A percentile compares a stretch with the other conserved stretches of the same genome.
Conservation (phyloP, 495 filamentous ascomycete genomes). For the Penicillium bialowiezense region DNA sequence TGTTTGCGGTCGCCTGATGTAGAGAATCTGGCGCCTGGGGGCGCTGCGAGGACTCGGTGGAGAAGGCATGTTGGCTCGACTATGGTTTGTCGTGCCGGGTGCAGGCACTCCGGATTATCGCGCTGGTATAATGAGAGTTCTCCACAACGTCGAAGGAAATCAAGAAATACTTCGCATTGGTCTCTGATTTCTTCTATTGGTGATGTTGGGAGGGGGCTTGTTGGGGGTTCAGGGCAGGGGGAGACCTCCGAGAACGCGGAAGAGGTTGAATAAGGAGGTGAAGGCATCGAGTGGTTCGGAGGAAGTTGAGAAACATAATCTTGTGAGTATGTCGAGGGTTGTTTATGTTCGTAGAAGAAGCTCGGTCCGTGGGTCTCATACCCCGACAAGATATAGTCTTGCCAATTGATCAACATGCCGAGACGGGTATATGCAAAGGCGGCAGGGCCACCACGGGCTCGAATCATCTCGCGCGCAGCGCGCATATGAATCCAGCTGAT, state of each 20-base stretch:
- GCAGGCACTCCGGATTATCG: constrained; percentile 13
- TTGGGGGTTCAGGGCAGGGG: constrained; percentile 1
- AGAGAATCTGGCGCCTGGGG: constrained; percentile 28
- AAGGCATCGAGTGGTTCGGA: constrained; percentile 16
- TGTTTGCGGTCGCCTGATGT: constrained; percentile 35
- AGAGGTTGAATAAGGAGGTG: constrained; percentile 23
- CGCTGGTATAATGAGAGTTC: constrained; percentile 30
- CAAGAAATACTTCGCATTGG: constrained; percentile 38
- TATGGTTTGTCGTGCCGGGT: constrained; percentile 20
- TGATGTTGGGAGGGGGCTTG: neutral
- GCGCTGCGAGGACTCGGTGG: constrained; percentile 28
- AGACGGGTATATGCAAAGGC: constrained; percentile 37
- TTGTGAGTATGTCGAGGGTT: neutral
- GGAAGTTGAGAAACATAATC: constrained; percentile 1
- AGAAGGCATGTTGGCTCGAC: constrained; percentile 27
- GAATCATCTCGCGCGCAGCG: constrained; percentile 38
- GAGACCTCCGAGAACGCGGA: constrained; percentile 12
- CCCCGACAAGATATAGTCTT: constrained; percentile 41
- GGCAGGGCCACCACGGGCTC: constrained; percentile 33
- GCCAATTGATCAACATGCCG: constrained; percentile 44
- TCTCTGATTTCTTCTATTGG: constrained; percentile 30
- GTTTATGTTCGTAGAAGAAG: constrained; percentile 31
- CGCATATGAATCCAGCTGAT: constrained; percentile 41
- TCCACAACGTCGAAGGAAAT: constrained; percentile 37
- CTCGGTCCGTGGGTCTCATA: constrained; percentile 34